These are phyloP conservation scores for Hortaea werneckii DNA, from an alignment of 2,329 filamentous ascomycete genomes.

Conservation along the genomic window DNA sequence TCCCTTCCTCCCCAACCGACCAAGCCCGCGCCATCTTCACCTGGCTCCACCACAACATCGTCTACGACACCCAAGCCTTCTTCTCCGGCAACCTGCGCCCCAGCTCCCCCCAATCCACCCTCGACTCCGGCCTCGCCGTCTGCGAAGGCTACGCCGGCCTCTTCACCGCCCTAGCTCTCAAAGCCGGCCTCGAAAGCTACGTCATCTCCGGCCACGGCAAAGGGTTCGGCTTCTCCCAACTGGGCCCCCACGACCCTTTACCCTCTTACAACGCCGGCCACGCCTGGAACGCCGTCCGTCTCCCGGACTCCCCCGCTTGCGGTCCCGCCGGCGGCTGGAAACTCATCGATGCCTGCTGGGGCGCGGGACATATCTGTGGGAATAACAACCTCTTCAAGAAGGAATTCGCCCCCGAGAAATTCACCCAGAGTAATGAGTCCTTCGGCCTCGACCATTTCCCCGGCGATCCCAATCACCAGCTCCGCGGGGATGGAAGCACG, in stretches of 20 bases:
- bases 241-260: slow-evolving; percentile 53
- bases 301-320: slow-evolving; percentile 43
- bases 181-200: slow-evolving; percentile 68
- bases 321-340: slow-evolving; percentile 66
- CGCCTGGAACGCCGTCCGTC: slow-evolving; percentile 82
- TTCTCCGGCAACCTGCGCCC: slow-evolving; percentile 56
- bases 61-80: slow-evolving; percentile 72
- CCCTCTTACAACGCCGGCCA: slow-evolving; percentile 57
- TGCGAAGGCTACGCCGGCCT: slow-evolving; percentile 85
- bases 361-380: slow-evolving; percentile 59
- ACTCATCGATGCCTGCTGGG: slow-evolving; percentile 86
- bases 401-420: slow-evolving; percentile 53
- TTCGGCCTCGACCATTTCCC: slow-evolving; percentile 81
- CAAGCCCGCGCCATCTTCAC: slow-evolving; percentile 89
- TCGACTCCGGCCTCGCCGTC: slow-evolving; percentile 70
- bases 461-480: slow-evolving; percentile 55
- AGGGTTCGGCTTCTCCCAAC: slow-evolving; percentile 60
- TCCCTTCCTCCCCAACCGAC: slow-evolving; percentile 70
- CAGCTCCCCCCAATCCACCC: slow-evolving; percentile 60
- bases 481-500: slow-evolving; percentile 58
- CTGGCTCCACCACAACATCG: slow-evolving; percentile 90
- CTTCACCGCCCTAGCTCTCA: slow-evolving; percentile 66
- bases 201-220: slow-evolving; percentile 75
- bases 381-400: slow-evolving; percentile 53
- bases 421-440: slow-evolving; percentile 60